Evolutionary conservation across 345 rosid species (phyloP), one percentile per base, ranked within the genome.

Genomic region (Citrus cavaleriei): DNA sequence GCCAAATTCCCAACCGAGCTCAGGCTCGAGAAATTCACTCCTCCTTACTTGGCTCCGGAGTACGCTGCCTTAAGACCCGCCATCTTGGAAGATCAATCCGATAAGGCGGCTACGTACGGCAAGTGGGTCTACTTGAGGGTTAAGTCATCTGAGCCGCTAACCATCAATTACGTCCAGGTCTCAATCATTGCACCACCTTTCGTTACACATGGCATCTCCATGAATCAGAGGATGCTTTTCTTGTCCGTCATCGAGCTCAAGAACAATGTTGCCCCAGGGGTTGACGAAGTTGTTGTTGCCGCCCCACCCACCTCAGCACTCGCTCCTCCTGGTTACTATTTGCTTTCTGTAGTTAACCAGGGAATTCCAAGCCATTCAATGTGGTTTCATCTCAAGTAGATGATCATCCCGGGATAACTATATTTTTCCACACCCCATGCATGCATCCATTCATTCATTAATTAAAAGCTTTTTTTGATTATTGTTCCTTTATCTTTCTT

Each of bases 321-420:
- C 2, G 95, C 95, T 73, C 95, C 95, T 65, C 91, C 89, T 1
- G 95, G 95, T n/a, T 91, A 90, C 77, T 91, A 91, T 72, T 77
- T 90, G 74, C 16, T 90, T 61, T 86, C 49, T 21, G 92, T 86
- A 18, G 87, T 87, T 61, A 65, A 88, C 80, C 76, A 80, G 21
- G 93, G 90, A 55, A 83, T 87, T 16, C 95, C 95, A 58, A 86
- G 92, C 60, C 18, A 1, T 66, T 83, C 89, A 32, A 78, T 81
- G 38, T 91, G 95, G 95, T 83, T 91, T 67, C 92, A 91, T 61
- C 25, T 91, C 74, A 84, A 80, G 76, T 88, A 66, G 82, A 63
- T 60, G 51, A 46, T 46, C 51, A 4, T 46, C 51, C 16, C 51
- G 51, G 4, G 51, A 46, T 46, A 16, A 46, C 13, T 46, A 13